Base-by-base conservation (phyloP, 2,329 filamentous ascomycete genomes). In the Hypoxylon sp. region DNA sequence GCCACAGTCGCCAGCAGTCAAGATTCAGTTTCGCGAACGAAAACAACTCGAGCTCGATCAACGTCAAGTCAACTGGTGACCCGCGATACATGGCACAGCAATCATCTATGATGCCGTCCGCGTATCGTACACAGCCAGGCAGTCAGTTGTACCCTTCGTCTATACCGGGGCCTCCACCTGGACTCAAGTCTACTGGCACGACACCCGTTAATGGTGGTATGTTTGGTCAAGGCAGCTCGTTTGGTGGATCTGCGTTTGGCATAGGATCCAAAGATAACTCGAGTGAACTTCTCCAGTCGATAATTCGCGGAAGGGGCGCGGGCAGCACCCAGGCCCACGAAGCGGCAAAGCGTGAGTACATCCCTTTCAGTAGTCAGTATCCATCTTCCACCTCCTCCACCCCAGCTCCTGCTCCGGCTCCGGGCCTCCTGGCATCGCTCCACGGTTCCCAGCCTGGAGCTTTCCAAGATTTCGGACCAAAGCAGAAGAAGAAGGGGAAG, bases 401-500 rank as follows among this genome's bases (percentile, higher is more conserved):
- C 84, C 90, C 91, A 84, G 91, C 91, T 90, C 91, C 92, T 93
- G 91, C 92, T 90, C 90, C 91, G 92, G 91, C 92, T 89, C 90
- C 93, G 86, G 91, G 91, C 86, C 91, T 94, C 87, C 87, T 95
- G 85, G 91, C 89, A 88, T 92, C 93, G 88, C 93, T 96, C 87
- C 97, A 97, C 86, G 93, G 92, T 84, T 87, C 90, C 80, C 91
- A 92, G 85, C 85, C 91, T 86, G 93, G 92, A 86, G 89, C 89
- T 84, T 93, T 93, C 85, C 92, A 94, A 90, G 94, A 97, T 81
- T 90, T 91, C 85, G 92, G 92, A 85, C 91, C 93, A 85, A 97
- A 97, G 91, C 94, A 97, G 89, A 97, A 97, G 91, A 98, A 97
- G 90, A 97, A 97, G 93, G 94, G 94, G 87, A 98, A 97, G 90